Evolutionary conservation across 2,329 filamentous ascomycete species (phyloP), one percentile per base, ranked within the genome.

Genomic region (Clonostachys rosea): DNA sequence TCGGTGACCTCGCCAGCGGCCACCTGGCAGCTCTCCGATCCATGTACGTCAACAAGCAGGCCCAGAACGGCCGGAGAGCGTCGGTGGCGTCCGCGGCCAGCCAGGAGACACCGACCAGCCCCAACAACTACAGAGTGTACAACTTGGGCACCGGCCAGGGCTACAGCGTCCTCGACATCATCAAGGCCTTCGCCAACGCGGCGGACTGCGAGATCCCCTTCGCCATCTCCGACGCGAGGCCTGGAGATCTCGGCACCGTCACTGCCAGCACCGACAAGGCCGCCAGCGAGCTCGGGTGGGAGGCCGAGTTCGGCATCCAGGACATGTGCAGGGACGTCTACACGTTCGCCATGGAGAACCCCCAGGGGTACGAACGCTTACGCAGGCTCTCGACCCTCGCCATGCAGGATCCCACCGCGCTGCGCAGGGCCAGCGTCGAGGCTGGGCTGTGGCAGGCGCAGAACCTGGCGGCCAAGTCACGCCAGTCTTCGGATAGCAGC

Each of bases 1-100:
- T 86, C 36, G 76, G 75, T 14, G 83, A 86, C 60, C 71, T 87
- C 41, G 82, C 82, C 6, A 70, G 76, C 40, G 83, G 79, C 5
- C 83, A 87, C 61, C 74, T 85, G 35, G 79, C 83, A 8, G 83
- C 83, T 2, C 67, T 84, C 18, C 24, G 24, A 30, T 30, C 24
- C 24, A 30, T 30, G 24, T 30, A 30, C 24, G 24, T 30, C 24
- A 17, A 46, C 58, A 13, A 57, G 68, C 33, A 59, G 65, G 65
- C 68, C 5, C 24, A 30, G 24, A 10, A 30, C 2, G 9, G 24
- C 9, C 8, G 24, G 9, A 30, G 24, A 8, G 24, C 24, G 9
- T 30, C 24, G 1, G 9, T 30, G 9, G 24, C 24, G 24, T 30
- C 24, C 8, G 48, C 58, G 13, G 56, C 69, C 24, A 60, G 64